phyloP scores from a whole-genome alignment of 1,284 basidiomycete species.

The Cystobasidium pallidum region DNA sequence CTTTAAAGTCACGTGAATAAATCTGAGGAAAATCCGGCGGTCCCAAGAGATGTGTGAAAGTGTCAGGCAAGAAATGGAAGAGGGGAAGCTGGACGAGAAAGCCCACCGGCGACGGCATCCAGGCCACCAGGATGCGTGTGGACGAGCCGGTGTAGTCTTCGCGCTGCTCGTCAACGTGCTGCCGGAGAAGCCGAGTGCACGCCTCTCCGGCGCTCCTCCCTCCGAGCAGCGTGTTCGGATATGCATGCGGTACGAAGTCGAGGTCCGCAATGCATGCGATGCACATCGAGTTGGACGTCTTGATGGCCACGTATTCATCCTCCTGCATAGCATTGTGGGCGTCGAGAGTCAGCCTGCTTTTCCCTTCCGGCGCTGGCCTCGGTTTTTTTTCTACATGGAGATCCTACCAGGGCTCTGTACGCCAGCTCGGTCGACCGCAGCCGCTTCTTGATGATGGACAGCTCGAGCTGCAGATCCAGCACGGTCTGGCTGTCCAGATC shows the following conservation, averaged over 20 bases:
- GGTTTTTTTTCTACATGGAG: background rate
- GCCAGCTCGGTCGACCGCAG: conserved; percentile 32
- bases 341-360: background rate
- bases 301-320: conserved; percentile 34
- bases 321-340: conserved; percentile 16
- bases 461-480: conserved; percentile 37
- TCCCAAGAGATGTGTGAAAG: background rate
- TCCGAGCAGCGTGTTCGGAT: conserved; percentile 22
- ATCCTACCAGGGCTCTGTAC: conserved; percentile 30
- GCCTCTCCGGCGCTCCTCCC: conserved; percentile 10
- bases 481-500: conserved; percentile 28
- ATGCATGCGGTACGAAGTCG: conserved; percentile 4
- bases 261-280: conserved; percentile 32
- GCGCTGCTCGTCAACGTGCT: conserved; percentile 6
- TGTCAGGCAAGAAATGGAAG: background rate
- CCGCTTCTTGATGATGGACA: conserved; percentile 22
- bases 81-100: background rate
- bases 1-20: conserved; percentile 39
- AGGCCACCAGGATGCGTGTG: conserved; percentile 24
- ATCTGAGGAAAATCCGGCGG: conserved; percentile 30
- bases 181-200: conserved; percentile 1
- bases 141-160: conserved; percentile 1
- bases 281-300: conserved; percentile 14
- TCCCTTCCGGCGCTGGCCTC: background rate
- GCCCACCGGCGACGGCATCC: conserved; percentile 23